Percentiles rank a stretch among this genome's conserved stretches.
These are phyloP conservation scores for Santalum album DNA, from an alignment of 164 flowering plant species.

Conservation along the genomic window DNA sequence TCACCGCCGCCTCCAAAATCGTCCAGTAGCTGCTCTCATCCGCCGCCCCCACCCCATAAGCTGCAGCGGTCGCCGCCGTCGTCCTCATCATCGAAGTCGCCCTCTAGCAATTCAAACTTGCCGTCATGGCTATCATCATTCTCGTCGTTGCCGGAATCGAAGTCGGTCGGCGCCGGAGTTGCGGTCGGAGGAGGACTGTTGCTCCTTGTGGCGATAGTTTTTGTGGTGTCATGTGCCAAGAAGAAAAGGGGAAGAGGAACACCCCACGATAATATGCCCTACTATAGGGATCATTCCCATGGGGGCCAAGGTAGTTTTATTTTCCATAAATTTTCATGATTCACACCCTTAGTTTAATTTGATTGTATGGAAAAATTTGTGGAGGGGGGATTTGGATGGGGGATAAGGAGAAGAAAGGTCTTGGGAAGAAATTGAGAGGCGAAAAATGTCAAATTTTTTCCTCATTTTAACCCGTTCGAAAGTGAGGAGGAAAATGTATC, in stretches of 20 bases:
- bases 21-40: conserved; percentile 5
- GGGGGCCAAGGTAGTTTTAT: conserved; percentile 4
- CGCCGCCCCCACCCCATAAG: neutral
- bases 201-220: conserved; percentile 23
- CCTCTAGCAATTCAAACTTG: too few species aligned
- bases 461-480: too few species aligned
- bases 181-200: conserved; percentile 31
- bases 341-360: too few species aligned
- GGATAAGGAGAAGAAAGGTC: too few species aligned
- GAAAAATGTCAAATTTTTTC: too few species aligned
- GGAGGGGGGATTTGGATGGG: too few species aligned
- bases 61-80: conserved; percentile 9
- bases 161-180: conserved; percentile 17
- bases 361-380: too few species aligned
- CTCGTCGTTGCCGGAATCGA: conserved; percentile 13
- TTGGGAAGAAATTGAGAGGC: too few species aligned
- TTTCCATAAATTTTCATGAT: too few species aligned
- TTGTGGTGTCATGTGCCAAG: conserved; percentile 15
- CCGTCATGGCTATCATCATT: too few species aligned
- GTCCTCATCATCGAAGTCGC: neutral
- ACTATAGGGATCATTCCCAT: conserved; percentile 22
- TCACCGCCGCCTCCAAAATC: neutral
- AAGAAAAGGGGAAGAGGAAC: conserved; percentile 35
- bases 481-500: too few species aligned
- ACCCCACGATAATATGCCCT: conserved; percentile 24